Evolutionary conservation across 805 yeast genomes (phyloP), one percentile per base, ranked within the genome.

Genomic region (Metschnikowia corniflorae): DNA sequence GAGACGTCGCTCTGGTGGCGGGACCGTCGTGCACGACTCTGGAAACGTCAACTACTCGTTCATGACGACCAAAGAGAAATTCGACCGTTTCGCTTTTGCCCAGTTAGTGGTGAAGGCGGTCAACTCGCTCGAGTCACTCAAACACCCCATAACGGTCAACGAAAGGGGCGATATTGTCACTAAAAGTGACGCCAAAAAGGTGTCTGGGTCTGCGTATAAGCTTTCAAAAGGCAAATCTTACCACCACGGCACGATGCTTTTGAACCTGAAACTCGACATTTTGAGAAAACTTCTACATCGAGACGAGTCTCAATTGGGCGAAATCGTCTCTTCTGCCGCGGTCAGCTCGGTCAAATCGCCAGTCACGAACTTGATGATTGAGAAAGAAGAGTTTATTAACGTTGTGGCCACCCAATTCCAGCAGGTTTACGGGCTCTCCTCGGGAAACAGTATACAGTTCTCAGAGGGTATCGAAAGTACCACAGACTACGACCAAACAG

Each of bases 171-270:
- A 93, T 55, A 81, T 91, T 19, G 70, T 80, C 7, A 73, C 78
- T 13, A 53, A 51, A 12, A 63, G 60, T 1, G 42, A 49, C 7
- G 37, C 40, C 16, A 63, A 56, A 16, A 93, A 93, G 54, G 78
- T 93, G 4, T 83, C 95, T 49, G 99, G 99, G 0, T 85, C 95
- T 6, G 97, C 98, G 0, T 93, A 77, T 60, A 89, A 89, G 55
- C 69, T 93, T 21, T 80, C 95, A 5, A 72, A 74, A 32, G 89
- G 93, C 0, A 78, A 78, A 49, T 79, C 95, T 6, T 82, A 89
- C 47, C 98, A 93, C 55, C 99, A 93, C 63, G 98, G 97, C 0
- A 93, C 99, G 0, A 86, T 93, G 96, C 67, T 93, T 6, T 64
- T 93, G 16, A 63, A 75, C 37, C 79, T 94, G 27, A 68, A 79